Base-by-base conservation (phyloP, 2,329 filamentous ascomycete genomes). In the Aspergillus uvarum region DNA sequence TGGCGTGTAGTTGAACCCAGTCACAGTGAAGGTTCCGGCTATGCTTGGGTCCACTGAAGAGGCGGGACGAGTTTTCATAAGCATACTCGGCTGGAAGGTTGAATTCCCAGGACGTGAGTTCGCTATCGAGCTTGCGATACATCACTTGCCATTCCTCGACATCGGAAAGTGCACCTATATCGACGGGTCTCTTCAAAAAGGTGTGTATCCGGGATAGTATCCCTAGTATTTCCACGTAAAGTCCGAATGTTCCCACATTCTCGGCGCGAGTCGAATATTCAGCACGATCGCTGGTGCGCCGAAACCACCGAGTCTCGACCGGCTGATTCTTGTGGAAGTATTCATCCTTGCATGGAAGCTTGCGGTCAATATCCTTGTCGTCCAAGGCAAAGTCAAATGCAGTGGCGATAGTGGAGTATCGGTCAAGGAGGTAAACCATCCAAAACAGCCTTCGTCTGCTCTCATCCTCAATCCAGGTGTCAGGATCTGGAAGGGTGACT, bases 311-410 rank as follows among this genome's bases (percentile, higher is more conserved):
- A 0, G 92, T 96, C 66, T 95, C 91, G 3, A 96, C 90, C 32
- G 88, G 87, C 64, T 91, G 86, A 66, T 96, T 96, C 66, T 89
- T 90, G 56, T 89, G 84, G 83, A 92, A 96, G 4, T 93, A 81
- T 67, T 96, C 91, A 66, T 96, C 92, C 47, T 91, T 88, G 70
- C 93, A 97, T 1, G 93, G 93, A 7, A 97, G 79, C 53, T 87
- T 90, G 24, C 93, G 86, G 71, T 96, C 92, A 49, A 96, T 94
- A 70, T 96, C 92, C 70, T 89, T 91, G 69, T 96, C 92, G 66
- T 94, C 89, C 19, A 97, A 79, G 0, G 91, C 91, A 72, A 96
- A 96, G 67, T 96, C 92, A 67, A 96, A 96, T 0, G 93, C 92
- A 0, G 93, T 96, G 0, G 92, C 89, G 58, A 96, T 88, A 0